A percentile compares a stretch with the other conserved stretches of the same genome.
Evolutionary conservation across 2,329 filamentous ascomycete genomes (phyloP).

Genomic region (Penicillium sp.): DNA sequence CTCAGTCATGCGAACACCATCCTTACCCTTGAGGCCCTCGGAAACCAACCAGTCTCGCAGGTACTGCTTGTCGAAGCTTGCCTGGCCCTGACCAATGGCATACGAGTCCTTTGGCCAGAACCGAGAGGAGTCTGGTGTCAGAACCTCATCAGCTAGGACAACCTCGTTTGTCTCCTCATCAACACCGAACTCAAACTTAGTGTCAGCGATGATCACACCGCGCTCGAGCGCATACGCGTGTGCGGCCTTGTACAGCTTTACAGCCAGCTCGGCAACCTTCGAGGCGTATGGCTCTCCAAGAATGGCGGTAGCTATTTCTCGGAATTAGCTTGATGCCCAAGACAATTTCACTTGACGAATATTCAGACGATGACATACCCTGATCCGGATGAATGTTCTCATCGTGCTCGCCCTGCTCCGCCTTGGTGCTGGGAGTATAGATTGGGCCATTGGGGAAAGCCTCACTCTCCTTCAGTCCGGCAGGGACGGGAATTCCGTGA

Average conservation of each 20-base stretch:
- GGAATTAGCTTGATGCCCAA: conserved; percentile 1
- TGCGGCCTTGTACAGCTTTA: conserved; percentile 62
- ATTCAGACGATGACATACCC: conserved; percentile 41
- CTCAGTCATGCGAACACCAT: conserved; percentile 69
- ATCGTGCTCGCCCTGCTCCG: conserved; percentile 73
- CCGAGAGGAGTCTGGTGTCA: conserved; percentile 79
- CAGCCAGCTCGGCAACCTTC: conserved; percentile 64
- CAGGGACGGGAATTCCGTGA: conserved; percentile 70
- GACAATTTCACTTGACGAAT: neutral
- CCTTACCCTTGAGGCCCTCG: conserved; percentile 72
- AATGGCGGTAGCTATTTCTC: conserved; percentile 53
- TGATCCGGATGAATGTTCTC: conserved; percentile 78
- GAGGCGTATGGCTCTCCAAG: conserved; percentile 65
- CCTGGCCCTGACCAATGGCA: conserved; percentile 70
- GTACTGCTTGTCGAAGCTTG: conserved; percentile 87
- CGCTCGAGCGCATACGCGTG: conserved; percentile 49
- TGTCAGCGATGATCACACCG: conserved; percentile 76
- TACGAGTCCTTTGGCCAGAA: conserved; percentile 82
- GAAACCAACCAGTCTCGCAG: conserved; percentile 78
- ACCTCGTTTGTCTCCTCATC: conserved; percentile 66
- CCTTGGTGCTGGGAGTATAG: conserved; percentile 84
- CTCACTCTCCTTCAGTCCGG: conserved; percentile 69
- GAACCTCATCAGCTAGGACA: conserved; percentile 78
- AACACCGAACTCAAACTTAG: conserved; percentile 75
- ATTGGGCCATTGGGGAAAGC: conserved; percentile 66